Evolutionary conservation across 805 yeast genomes (phyloP), one percentile per base, ranked within the genome.

Genomic region (Ogataea henricii): DNA sequence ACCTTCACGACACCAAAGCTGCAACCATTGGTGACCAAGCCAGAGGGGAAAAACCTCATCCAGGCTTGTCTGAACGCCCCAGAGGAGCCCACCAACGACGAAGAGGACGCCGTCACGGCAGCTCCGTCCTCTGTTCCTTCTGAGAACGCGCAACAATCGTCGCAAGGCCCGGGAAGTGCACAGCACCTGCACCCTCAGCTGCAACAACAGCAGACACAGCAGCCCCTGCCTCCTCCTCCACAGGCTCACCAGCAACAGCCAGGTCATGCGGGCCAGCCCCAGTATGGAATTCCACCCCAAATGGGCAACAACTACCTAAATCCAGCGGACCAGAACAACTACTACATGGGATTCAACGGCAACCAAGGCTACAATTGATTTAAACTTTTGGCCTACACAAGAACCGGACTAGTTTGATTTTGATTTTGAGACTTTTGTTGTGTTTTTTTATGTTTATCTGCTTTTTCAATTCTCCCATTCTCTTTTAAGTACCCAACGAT

Each of bases 1-100:
- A 94, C 99, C 17, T 94, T 94, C 69, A 92, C 98, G 48, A 94
- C 99, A n/a, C 99, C 99, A 49, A 94, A 94, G 71, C 82, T 94
- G 65, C 98, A 94, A 72, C 99, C 99, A 7, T 79, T 94, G 59
- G 99, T 94, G 45, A 94, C 98, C 35, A 91, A 92, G 70, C 86
- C 95, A 44, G 99, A 94, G 72, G 99, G 99, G 58, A 91, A 94
- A 69, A 91, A 91, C 69, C 79, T 92, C 62, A 92, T 92, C 63
- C 97, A 94, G 73, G 96, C 97, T 12, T 94, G 99, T 67, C 76
- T 92, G 63, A 90, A 92, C 68, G 98, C 98, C 7, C 96, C 97
- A n/a, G 96, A 89, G 62, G 92, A 86, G 54, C 82, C 82, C 9
- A 72, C 79, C 17, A 54, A 56, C 29, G 87, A 81, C 42, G 89